Evolutionary conservation across 2,329 filamentous ascomycete species (phyloP).

Genomic region (Pseudopithomyces maydicus): DNA sequence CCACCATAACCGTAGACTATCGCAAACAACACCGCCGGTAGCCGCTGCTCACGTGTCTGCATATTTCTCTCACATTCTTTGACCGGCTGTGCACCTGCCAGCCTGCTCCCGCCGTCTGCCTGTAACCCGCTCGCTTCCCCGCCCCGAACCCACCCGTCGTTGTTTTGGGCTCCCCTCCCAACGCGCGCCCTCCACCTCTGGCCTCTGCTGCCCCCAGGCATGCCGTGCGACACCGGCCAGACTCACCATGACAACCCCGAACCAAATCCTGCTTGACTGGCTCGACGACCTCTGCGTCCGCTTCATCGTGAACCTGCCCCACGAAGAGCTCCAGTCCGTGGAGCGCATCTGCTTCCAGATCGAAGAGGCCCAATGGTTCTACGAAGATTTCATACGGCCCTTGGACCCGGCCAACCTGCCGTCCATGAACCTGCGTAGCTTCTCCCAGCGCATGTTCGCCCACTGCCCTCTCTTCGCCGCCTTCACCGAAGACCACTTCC

Average conservation of each 20-base stretch:
- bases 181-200: slow-evolving; percentile 1
- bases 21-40: neutral
- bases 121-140: slow-evolving; percentile 8
- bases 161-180: slow-evolving; percentile 8
- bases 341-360: slow-evolving; percentile 98
- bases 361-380: slow-evolving; percentile 99
- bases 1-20: neutral
- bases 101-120: neutral
- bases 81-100: slow-evolving; percentile 35
- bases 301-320: slow-evolving; percentile 95
- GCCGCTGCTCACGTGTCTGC: slow-evolving; percentile 12
- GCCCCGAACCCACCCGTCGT: slow-evolving; percentile 7
- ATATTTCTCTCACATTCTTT: slow-evolving; percentile 28
- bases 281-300: slow-evolving; percentile 97
- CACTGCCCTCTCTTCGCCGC: slow-evolving; percentile 87
- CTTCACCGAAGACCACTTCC: slow-evolving; percentile 78
- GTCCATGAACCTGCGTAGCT: slow-evolving; percentile 80
- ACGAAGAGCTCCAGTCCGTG: slow-evolving; percentile 86
- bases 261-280: slow-evolving; percentile 92
- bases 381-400: slow-evolving; percentile 98
- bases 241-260: slow-evolving; percentile 69
- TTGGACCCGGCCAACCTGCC: slow-evolving; percentile 78
- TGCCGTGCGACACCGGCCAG: slow-evolving; percentile 64
- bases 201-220: slow-evolving; percentile 52
- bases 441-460: slow-evolving; percentile 89